These are phyloP conservation scores for Parascedosporium putredinis DNA, from an alignment of 2,329 filamentous ascomycete species.

Conservation along the genomic window DNA sequence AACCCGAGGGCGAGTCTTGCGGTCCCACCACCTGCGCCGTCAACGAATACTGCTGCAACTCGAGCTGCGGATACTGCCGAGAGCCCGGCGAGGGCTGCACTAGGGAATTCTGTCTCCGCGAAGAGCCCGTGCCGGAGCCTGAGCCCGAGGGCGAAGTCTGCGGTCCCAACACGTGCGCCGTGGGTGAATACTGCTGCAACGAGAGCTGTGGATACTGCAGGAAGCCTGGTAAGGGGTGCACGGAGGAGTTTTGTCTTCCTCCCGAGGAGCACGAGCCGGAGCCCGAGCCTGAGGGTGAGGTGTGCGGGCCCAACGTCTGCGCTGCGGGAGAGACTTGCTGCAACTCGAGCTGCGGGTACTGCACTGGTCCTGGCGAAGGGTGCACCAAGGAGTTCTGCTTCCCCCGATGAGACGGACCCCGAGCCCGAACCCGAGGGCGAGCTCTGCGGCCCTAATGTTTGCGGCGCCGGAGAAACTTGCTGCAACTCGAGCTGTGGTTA, in stretches of 20 bases:
- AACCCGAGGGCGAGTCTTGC: not conserved
- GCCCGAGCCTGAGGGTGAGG: too few species aligned
- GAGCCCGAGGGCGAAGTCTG: not conserved
- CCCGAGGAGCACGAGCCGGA: not conserved
- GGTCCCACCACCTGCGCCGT: slow-evolving; percentile 2
- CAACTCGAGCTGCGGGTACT: not conserved
- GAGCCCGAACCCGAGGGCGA: not conserved
- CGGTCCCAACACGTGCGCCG: slow-evolving; percentile 3
- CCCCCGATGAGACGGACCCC: not conserved
- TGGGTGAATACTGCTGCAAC: slow-evolving; percentile 3
- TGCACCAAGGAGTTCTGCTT: slow-evolving; percentile 4
- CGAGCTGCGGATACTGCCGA: slow-evolving; percentile 10
- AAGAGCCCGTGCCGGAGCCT: not conserved
- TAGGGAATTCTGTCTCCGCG: not conserved
- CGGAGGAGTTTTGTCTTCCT: not conserved
- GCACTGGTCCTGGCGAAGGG: not conserved
- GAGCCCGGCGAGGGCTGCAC: slow-evolving; percentile 7
- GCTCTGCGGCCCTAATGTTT: not conserved
- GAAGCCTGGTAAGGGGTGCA: slow-evolving; percentile 7
- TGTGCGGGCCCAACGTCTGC: not conserved
- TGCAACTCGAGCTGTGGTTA: not conserved
- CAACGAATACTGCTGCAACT: slow-evolving; percentile 2
- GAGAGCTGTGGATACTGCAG: slow-evolving; percentile 10
- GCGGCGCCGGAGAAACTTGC: not conserved
- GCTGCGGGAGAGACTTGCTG: not conserved